Base-by-base conservation (phyloP, 495 filamentous ascomycete genomes). In the Talaromyces ruber region DNA sequence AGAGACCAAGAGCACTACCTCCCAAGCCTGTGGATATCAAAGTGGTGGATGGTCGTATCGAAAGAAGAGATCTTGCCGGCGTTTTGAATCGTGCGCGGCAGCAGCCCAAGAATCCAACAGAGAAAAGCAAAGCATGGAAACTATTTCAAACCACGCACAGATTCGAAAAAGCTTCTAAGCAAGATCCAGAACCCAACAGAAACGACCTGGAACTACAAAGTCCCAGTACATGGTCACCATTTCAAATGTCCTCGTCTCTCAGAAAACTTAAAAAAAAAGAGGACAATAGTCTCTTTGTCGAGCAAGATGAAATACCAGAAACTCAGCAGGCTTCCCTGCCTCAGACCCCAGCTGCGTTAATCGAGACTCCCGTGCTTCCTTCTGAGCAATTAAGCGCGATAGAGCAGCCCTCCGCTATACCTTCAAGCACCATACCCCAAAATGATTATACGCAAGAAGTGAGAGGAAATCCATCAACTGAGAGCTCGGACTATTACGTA, bases 201-300 rank as follows among this genome's bases (percentile, higher is more conserved):
- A 25, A 51, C 6, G 22, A 50, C 22, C 26, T 60, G 11, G 59
- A 60, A 28, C 21, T 60, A 24, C 57, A 56, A 45, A 52, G 43
- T 16, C 50, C 30, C 34, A 24, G 34, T 45, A 37, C 37, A 29
- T 47, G 63, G 26, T 53, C 34, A 8, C 62, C 57, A 8, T 60
- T 59, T n/a, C 59, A 37, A 39, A 64, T 61, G 57, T 18, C 43
- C 12, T 37, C 47, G 22, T 53, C 21, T 39, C 32, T 61, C 21
- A 61, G 37, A 50, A 24, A 21, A 22, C 39, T n/a, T 21, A 22
- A 37, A 24, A 18, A 37, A 26, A 60, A 29, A 29, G 47, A 4
- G 5, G 37, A 57, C n/a, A 39, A 55, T 28, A 62, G 51, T 14
- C 39, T 64, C n/a, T 56, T 53, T 30, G 63, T 62, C 14, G 59